These are phyloP conservation scores for Diversispora epigaea DNA, from an alignment of 192 early-diverging fungal genomes.

Conservation along the genomic window DNA sequence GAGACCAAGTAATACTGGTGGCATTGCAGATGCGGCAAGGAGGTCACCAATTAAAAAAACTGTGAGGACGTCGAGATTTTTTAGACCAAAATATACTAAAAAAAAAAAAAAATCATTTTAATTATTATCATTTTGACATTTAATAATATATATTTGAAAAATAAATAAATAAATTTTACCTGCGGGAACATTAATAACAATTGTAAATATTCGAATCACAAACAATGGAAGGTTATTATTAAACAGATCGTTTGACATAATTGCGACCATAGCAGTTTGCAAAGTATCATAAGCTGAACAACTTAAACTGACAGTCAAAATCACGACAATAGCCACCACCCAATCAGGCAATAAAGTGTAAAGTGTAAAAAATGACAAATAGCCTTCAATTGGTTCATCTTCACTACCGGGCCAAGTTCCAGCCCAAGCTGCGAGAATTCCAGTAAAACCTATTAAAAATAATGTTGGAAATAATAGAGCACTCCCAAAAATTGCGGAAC, in stretches of 20 bases:
- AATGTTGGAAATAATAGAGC: slow-evolving; percentile 51
- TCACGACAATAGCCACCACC: slow-evolving; percentile 55
- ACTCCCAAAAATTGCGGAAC: slow-evolving; percentile 51
- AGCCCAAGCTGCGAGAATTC: slow-evolving; percentile 61
- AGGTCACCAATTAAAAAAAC: slow-evolving; percentile 57
- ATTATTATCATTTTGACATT: not conserved
- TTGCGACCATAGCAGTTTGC: slow-evolving; percentile 59
- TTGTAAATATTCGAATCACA: slow-evolving; percentile 15
- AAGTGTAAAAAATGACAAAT: slow-evolving; percentile 60
- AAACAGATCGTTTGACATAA: slow-evolving; percentile 52
- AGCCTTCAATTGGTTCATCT: slow-evolving; percentile 37
- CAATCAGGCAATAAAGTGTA: slow-evolving; percentile 52
- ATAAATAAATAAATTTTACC: slow-evolving; percentile 9
- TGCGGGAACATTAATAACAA: slow-evolving; percentile 50
- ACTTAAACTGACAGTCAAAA: slow-evolving; percentile 55
- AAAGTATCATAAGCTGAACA: slow-evolving; percentile 68
- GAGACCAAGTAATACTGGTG: slow-evolving; percentile 52
- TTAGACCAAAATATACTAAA: slow-evolving; percentile 44
- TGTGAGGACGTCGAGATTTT: slow-evolving; percentile 51
- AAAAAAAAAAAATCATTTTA: not conserved
- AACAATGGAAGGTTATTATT: slow-evolving; percentile 30
- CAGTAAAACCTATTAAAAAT: slow-evolving; percentile 54
- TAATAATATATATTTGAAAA: not conserved
- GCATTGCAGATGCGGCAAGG: slow-evolving; percentile 51
- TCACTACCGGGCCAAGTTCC: slow-evolving; percentile 51